Evolutionary conservation across 2,329 filamentous ascomycete species (phyloP).

Genomic region (Exophiala sideris): DNA sequence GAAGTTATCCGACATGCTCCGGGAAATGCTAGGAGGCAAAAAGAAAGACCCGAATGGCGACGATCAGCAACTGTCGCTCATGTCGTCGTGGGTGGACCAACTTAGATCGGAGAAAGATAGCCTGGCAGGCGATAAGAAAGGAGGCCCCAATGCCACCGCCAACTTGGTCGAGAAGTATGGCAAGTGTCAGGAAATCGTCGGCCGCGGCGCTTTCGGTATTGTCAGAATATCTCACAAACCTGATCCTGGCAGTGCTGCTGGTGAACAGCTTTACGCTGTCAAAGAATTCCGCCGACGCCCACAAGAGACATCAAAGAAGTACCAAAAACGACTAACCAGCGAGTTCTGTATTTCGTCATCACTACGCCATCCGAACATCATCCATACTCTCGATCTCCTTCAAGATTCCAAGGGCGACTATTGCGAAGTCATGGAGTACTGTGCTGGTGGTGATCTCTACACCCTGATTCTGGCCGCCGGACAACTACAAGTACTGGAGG

Average conservation of each 20-base stretch:
- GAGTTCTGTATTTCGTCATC: constrained; percentile 99
- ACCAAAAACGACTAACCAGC: constrained; percentile 93
- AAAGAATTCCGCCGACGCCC: constrained; percentile 96
- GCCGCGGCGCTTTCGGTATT: constrained; percentile 93
- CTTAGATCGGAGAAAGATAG: constrained; percentile 82
- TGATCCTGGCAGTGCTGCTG: constrained; percentile 69
- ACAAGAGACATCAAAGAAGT: constrained; percentile 93
- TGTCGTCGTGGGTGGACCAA: constrained; percentile 94
- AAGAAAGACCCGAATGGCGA: constrained; percentile 63
- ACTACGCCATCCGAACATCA: constrained; percentile 93
- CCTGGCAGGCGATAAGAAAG: constrained; percentile 70
- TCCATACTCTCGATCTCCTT: constrained; percentile 91
- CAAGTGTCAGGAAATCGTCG: constrained; percentile 96
- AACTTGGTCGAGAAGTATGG: constrained; percentile 95
- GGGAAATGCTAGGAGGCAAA: constrained; percentile 75
- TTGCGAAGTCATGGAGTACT: constrained; percentile 99
- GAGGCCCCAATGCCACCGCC: constrained; percentile 67
- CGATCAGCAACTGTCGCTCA: constrained; percentile 78
- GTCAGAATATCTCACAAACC: constrained; percentile 97
- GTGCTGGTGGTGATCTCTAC: constrained; percentile 92
- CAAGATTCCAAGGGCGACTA: constrained; percentile 96
- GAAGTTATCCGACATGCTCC: constrained; percentile 89
- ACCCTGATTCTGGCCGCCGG: constrained; percentile 86
- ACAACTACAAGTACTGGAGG: constrained; percentile 87
- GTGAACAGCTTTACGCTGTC: constrained; percentile 91